phyloP scores from a whole-genome alignment of 441 rosid genomes.

The Bocquillonia castaneifolia region DNA sequence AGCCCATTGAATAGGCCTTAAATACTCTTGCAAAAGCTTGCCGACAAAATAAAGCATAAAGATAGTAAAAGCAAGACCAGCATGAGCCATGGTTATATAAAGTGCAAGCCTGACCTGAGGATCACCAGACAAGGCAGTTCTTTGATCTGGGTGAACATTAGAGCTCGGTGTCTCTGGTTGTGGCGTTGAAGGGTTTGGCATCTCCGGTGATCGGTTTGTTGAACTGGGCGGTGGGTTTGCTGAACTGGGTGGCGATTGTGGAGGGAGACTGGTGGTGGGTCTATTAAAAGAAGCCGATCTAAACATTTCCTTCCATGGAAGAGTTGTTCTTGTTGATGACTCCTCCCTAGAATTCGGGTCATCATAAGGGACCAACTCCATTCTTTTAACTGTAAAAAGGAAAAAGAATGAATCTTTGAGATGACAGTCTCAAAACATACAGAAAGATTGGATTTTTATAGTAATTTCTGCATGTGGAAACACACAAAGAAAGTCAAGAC shows the following conservation, averaged over 20 bases:
- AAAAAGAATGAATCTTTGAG: not conserved
- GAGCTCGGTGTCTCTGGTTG: slow-evolving; percentile 18
- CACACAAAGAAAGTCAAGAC: too few species aligned
- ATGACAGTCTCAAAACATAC: not conserved
- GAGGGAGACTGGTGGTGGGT: slow-evolving; percentile 45
- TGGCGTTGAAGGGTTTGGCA: slow-evolving; percentile 6
- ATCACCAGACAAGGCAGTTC: slow-evolving; percentile 41
- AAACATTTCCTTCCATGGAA: slow-evolving; percentile 94
- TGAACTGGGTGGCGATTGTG: slow-evolving; percentile 19
- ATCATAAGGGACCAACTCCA: slow-evolving; percentile 73
- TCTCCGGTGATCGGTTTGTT: slow-evolving; percentile 12
- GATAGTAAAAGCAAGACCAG: slow-evolving; percentile 70
- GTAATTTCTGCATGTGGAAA: not conserved
- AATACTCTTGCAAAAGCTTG: slow-evolving; percentile 75
- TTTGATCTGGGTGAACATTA: slow-evolving; percentile 27
- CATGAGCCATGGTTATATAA: slow-evolving; percentile 96
- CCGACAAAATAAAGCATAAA: slow-evolving; percentile 64
- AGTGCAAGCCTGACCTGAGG: slow-evolving; percentile 82
- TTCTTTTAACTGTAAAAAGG: slow-evolving; percentile 7
- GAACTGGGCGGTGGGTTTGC: not conserved
- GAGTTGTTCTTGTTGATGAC: slow-evolving; percentile 34
- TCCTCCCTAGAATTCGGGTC: slow-evolving; percentile 44
- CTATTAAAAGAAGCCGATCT: slow-evolving; percentile 74
- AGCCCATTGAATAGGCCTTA: slow-evolving; percentile 95
- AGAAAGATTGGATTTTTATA: not conserved